Percentiles rank a stretch among this genome's conserved stretches.
These are phyloP conservation scores for Aspergillus alliaceus DNA, from an alignment of 2,329 filamentous ascomycete genomes.

Conservation along the genomic window DNA sequence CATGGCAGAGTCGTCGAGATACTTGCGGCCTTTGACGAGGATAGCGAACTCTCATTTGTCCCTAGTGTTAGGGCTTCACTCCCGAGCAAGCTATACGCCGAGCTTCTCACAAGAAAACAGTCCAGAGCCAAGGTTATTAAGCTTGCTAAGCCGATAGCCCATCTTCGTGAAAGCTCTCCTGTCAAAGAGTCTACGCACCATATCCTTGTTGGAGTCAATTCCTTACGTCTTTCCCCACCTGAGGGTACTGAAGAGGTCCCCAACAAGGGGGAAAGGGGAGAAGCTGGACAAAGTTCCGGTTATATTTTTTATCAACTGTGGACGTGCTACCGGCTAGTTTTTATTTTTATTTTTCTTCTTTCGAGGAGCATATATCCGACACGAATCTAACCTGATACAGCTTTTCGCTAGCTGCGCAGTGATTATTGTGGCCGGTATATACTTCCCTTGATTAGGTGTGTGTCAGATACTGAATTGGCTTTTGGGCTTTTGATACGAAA, in stretches of 20 bases:
- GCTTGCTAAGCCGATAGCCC: neutral
- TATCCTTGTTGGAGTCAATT: neutral
- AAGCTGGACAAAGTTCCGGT: too few species aligned
- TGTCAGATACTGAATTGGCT: too few species aligned
- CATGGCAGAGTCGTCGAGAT: neutral
- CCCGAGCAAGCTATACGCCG: neutral
- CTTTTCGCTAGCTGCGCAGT: too few species aligned
- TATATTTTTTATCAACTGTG: too few species aligned
- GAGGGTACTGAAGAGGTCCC: neutral
- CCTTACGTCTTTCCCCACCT: neutral
- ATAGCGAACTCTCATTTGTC: neutral
- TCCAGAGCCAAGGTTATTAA: neutral
- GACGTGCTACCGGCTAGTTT: too few species aligned
- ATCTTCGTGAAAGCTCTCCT: neutral
- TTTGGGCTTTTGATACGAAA: too few species aligned
- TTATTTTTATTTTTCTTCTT: too few species aligned
- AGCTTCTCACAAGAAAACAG: neutral
- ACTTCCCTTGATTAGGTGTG: too few species aligned
- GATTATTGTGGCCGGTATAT: too few species aligned
- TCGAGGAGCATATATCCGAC: too few species aligned
- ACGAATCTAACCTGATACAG: too few species aligned
- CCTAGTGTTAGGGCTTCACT: neutral
- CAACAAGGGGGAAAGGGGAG: too few species aligned
- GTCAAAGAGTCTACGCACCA: neutral
- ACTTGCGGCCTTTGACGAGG: neutral